Conservation (phyloP, 306 rosid genomes). For the Trichosanthes truncata region DNA sequence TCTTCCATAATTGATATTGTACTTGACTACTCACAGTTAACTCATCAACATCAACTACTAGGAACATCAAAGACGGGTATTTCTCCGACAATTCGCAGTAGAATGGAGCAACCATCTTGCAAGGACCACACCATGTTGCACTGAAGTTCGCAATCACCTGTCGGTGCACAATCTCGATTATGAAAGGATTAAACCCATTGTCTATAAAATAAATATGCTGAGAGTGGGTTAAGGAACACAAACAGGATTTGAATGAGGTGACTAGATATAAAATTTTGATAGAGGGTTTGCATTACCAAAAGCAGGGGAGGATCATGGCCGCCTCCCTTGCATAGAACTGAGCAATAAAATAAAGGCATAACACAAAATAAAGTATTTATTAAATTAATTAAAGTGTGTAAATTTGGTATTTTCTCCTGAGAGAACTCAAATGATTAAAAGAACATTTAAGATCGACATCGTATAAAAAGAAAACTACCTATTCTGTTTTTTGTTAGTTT, state of each 20-base stretch:
- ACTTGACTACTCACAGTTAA: slow-evolving; percentile 56
- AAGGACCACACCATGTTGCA: slow-evolving; percentile 97
- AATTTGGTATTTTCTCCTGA: neutral
- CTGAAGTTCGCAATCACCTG: slow-evolving; percentile 96
- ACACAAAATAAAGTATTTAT: neutral
- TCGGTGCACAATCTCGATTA: slow-evolving; percentile 16
- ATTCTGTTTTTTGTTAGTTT: neutral
- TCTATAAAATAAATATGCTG: neutral
- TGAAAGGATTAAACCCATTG: neutral
- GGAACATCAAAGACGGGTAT: slow-evolving; percentile 66
- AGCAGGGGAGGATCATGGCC: neutral
- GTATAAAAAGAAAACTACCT: neutral
- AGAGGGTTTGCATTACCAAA: neutral
- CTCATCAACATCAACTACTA: slow-evolving; percentile 83
- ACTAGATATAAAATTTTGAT: neutral
- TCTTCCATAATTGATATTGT: neutral
- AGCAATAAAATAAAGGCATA: neutral
- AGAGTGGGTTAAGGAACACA: neutral
- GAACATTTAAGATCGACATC: neutral
- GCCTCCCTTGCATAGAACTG: neutral
- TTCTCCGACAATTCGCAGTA: slow-evolving; percentile 73
- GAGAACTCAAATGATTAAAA: neutral
- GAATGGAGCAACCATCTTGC: slow-evolving; percentile 70
- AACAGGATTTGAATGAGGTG: neutral
- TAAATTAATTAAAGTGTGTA: neutral